Conservation (phyloP, 352 stramenopile species). For the Phytophthora hybrid region DNA sequence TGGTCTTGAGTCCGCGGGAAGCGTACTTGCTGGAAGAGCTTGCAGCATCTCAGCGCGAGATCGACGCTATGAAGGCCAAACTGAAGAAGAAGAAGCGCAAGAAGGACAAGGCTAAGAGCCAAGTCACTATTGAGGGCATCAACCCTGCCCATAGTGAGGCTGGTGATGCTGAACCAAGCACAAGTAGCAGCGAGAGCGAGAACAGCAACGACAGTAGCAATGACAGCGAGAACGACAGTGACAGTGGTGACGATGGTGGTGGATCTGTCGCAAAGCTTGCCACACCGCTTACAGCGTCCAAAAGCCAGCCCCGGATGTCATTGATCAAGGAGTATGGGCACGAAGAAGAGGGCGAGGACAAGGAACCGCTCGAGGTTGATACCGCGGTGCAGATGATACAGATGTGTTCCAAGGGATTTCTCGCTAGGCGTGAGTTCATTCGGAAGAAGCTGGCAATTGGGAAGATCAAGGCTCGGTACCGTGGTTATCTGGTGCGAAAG, state of each 20-base stretch:
- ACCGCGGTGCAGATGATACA: slow-evolving; percentile 42
- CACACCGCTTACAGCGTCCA: slow-evolving; percentile 8
- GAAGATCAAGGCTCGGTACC: slow-evolving; percentile 55
- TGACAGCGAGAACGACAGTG: slow-evolving; percentile 11
- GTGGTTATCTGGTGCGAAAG: slow-evolving; percentile 53
- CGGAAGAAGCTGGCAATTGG: slow-evolving; percentile 48
- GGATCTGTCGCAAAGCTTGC: not conserved
- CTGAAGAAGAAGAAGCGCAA: slow-evolving; percentile 17
- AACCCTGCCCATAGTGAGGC: slow-evolving; percentile 12
- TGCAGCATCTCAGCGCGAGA: slow-evolving; percentile 32
- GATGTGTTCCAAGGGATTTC: slow-evolving; percentile 41
- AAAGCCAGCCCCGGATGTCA: slow-evolving; percentile 21
- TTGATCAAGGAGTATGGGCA: slow-evolving; percentile 30
- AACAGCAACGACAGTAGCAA: slow-evolving; percentile 15
- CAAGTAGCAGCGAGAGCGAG: slow-evolving; percentile 18
- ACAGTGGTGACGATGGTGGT: slow-evolving; percentile 2
- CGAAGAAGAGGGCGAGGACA: slow-evolving; percentile 25
- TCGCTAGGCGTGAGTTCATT: slow-evolving; percentile 44
- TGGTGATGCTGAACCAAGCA: slow-evolving; percentile 11
- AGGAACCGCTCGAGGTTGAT: slow-evolving; percentile 10
- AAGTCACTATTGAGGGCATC: not conserved
- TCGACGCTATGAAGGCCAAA: slow-evolving; percentile 36
- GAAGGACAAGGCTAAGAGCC: slow-evolving; percentile 12
- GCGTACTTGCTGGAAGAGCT: slow-evolving; percentile 50
- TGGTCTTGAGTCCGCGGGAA: slow-evolving; percentile 35